Percentiles rank a stretch among this genome's conserved stretches.
These are phyloP conservation scores for Citrullus amarus DNA, from an alignment of 306 rosid species.

Conservation along the genomic window DNA sequence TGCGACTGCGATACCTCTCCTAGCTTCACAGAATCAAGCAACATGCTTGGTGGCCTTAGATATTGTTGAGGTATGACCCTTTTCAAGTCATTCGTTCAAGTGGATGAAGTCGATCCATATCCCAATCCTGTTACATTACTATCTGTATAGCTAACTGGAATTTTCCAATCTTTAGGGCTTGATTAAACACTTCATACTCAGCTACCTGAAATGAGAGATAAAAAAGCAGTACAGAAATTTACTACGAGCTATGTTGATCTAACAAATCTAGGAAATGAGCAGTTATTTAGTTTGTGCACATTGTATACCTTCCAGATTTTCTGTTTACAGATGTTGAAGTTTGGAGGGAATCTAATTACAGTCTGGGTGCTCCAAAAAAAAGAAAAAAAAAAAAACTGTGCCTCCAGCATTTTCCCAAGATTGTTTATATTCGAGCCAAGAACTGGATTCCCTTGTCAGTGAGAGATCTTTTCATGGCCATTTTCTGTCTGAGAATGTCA, in stretches of 20 bases:
- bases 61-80: constrained; percentile 61
- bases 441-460: background rate
- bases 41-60: constrained; percentile 67
- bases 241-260: background rate
- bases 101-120: background rate
- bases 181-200: background rate
- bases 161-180: background rate
- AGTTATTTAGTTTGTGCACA: background rate
- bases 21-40: constrained; percentile 57
- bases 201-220: background rate
- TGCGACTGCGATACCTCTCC: constrained; percentile 61
- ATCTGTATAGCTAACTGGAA: background rate
- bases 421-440: background rate
- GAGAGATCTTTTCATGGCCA: background rate
- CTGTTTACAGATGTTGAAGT: background rate
- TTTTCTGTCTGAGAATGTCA: background rate
- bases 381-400: background rate
- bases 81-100: constrained; percentile 5
- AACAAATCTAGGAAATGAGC: background rate
- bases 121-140: no score
- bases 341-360: background rate
- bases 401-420: background rate
- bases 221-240: background rate
- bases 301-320: background rate
- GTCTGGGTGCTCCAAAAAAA: background rate